Evolutionary conservation across 1,139 yeast genomes (phyloP).

Genomic region (Kluyveromyces sp.): DNA sequence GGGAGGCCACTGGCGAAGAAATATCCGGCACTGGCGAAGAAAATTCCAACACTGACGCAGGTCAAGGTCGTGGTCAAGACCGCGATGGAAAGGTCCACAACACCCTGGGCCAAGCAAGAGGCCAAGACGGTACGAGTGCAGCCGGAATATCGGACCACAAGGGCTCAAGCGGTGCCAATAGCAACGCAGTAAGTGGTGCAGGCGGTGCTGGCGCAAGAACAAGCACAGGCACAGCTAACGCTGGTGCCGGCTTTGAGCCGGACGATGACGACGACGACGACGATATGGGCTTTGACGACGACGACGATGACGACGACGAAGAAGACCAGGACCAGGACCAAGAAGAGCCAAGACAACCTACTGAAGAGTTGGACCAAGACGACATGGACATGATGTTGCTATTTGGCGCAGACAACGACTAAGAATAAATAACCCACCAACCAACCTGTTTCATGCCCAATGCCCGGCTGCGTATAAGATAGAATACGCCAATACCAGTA

Average conservation of each 20-base stretch:
- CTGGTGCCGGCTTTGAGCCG: slow-evolving; percentile 23
- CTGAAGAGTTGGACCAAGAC: slow-evolving; percentile 26
- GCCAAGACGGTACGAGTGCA: too few relatives aligned
- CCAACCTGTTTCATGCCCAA: slow-evolving; percentile 10
- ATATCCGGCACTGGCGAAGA: too few relatives aligned
- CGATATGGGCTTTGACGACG: slow-evolving; percentile 24
- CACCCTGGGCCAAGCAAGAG: too few relatives aligned
- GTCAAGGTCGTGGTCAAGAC: background rate
- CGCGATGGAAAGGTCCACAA: too few relatives aligned
- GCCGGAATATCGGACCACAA: background rate
- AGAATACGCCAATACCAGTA: background rate
- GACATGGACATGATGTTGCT: slow-evolving; percentile 33
- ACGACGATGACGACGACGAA: slow-evolving; percentile 28
- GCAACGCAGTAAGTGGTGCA: background rate
- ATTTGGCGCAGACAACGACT: slow-evolving; percentile 26
- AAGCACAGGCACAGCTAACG: background rate
- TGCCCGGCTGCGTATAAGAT: slow-evolving; percentile 10
- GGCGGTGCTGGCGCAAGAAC: background rate
- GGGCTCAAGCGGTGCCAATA: background rate
- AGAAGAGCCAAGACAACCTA: slow-evolving; percentile 19
- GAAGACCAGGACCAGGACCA: slow-evolving; percentile 18
- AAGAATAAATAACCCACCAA: too few relatives aligned
- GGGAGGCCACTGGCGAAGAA: slow-evolving; percentile 26
- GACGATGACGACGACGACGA: slow-evolving; percentile 29
- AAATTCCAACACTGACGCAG: slow-evolving; percentile 18